Conservation (phyloP, 2,329 filamentous ascomycete genomes). For the Pseudogymnoascus sp. region DNA sequence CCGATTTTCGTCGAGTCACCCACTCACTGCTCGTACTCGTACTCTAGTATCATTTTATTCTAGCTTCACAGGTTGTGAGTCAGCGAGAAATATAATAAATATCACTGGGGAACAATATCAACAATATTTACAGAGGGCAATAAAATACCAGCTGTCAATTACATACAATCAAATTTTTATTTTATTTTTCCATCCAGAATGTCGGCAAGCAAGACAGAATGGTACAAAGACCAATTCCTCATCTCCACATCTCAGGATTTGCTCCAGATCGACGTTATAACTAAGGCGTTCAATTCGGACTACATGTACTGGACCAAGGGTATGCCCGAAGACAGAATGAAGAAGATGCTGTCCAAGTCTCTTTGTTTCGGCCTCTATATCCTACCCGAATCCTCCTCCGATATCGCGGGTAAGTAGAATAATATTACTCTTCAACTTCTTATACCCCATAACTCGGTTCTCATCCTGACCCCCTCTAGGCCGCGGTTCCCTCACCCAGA, state of each 20-base stretch:
- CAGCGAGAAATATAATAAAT: background rate
- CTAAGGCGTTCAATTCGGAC: slow-evolving; percentile 46
- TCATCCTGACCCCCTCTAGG: background rate
- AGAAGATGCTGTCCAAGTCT: slow-evolving; percentile 46
- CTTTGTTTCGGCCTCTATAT: slow-evolving; percentile 51
- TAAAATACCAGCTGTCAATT: background rate
- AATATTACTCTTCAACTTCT: slow-evolving; percentile 12
- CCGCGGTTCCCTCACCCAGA: slow-evolving; percentile 24
- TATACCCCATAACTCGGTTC: background rate
- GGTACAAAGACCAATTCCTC: slow-evolving; percentile 46
- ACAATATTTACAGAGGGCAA: background rate
- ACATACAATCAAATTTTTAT: background rate
- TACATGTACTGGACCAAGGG: slow-evolving; percentile 53
- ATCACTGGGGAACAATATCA: background rate
- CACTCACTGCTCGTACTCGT: background rate
- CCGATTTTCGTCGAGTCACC: background rate
- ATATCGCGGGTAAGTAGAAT: slow-evolving; percentile 22
- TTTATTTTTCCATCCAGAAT: background rate
- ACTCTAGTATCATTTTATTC: background rate
- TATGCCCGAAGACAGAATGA: slow-evolving; percentile 39
- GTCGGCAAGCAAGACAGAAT: slow-evolving; percentile 22
- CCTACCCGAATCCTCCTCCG: slow-evolving; percentile 22
- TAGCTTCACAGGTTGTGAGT: background rate
- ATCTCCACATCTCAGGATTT: slow-evolving; percentile 52
- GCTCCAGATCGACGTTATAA: slow-evolving; percentile 45